phyloP scores from a whole-genome alignment of 148 eudicot genomes.

The Chenopodium album region DNA sequence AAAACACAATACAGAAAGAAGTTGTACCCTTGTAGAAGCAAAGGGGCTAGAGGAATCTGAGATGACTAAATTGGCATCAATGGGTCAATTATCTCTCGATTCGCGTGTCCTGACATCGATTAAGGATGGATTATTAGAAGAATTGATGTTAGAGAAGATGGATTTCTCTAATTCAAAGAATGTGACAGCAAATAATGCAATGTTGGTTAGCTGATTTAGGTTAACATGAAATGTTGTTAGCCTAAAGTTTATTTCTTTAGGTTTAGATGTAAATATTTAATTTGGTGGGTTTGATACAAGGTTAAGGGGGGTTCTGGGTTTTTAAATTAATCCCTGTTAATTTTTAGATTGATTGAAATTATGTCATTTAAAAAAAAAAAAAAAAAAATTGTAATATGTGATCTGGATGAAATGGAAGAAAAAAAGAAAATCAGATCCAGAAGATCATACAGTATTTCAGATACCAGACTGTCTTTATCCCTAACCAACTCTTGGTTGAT shows the following conservation, averaged over 20 bases:
- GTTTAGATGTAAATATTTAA: conserved; percentile 24
- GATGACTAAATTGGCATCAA: conserved; percentile 53
- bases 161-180: conserved; percentile 24
- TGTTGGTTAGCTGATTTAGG: conserved; percentile 24
- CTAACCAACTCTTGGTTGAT: conserved; percentile 5
- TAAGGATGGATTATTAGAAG: conserved; percentile 32
- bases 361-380: neutral
- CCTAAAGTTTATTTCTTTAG: neutral
- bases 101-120: conserved; percentile 19
- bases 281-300: neutral
- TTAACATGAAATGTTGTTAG: neutral
- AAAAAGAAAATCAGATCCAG: neutral
- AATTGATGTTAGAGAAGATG: conserved; percentile 34
- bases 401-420: conserved; percentile 12
- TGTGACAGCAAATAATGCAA: conserved; percentile 25
- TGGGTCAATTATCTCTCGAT: conserved; percentile 49
- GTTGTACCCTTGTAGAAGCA: conserved; percentile 52
- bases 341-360: neutral
- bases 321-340: conserved; percentile 19
- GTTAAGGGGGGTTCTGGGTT: conserved; percentile 14
- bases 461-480: conserved; percentile 5
- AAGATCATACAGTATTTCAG: neutral
- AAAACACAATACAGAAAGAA: conserved; percentile 51
- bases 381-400: neutral
- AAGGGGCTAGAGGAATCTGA: conserved; percentile 80